A percentile compares a stretch with the other conserved stretches of the same genome.
These are phyloP conservation scores for Jaenimonas drosophilae DNA, from an alignment of 208 protist genomes.

Conservation along the genomic window DNA sequence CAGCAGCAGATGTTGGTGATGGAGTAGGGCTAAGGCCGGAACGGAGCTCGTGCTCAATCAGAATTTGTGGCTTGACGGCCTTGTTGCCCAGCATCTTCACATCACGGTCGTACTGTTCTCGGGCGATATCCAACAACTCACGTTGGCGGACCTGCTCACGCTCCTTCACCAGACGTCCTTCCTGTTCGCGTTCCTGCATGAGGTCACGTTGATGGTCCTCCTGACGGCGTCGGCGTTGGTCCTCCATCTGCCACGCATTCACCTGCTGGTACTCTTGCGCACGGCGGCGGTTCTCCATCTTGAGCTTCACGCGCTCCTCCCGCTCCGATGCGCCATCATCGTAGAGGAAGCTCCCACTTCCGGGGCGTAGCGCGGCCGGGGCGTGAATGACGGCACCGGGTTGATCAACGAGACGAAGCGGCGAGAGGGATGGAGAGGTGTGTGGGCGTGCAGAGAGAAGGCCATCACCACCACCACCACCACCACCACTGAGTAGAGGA, in stretches of 20 bases:
- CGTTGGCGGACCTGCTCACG: constrained; percentile 23
- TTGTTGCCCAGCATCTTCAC: constrained; percentile 21
- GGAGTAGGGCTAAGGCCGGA: too few species aligned
- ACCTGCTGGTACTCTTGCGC: constrained; percentile 65
- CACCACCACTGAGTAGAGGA: constrained; percentile 1
- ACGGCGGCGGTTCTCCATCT: constrained; percentile 23
- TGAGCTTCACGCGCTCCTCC: constrained; percentile 13
- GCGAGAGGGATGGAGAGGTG: constrained; percentile 4
- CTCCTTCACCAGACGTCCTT: constrained; percentile 34
- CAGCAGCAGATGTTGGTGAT: too few species aligned
- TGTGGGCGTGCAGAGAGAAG: constrained; percentile 3
- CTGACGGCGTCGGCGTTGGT: constrained; percentile 31
- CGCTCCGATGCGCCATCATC: constrained; percentile 13
- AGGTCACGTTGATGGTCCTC: constrained; percentile 24
- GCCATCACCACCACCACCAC: not conserved
- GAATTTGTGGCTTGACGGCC: not conserved
- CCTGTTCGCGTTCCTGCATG: constrained; percentile 27
- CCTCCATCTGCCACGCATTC: constrained; percentile 52
- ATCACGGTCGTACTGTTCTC: constrained; percentile 28
- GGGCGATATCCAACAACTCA: constrained; percentile 38
- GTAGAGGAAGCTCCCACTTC: constrained; percentile 4
- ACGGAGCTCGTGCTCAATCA: too few species aligned
- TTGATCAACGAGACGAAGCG: too few species aligned
- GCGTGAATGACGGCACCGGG: too few species aligned
- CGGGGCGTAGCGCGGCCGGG: not conserved